Evolutionary conservation across 2,329 filamentous ascomycete genomes (phyloP), one percentile per base, ranked within the genome.

Genomic region (Trichoderma simmonsii): DNA sequence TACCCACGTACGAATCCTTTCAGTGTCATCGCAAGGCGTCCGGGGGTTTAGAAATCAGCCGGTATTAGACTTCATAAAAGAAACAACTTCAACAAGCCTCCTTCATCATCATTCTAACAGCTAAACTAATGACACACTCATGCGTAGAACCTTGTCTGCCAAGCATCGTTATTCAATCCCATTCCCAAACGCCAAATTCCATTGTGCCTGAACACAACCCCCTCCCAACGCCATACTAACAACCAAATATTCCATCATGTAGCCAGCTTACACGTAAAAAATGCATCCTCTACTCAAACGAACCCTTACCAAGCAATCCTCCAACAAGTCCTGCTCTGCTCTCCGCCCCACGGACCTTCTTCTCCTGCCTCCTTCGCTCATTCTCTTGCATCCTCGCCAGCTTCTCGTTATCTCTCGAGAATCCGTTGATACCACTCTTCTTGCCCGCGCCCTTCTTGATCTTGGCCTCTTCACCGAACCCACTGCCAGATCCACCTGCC

Each of bases 391-490:
- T 78, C 73, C 84, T 84, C 15, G 87, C 87, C 65, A 83, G 81
- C 68, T 87, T 83, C 79, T 90, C 89, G 67, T 82, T 89, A 80
- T 90, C 88, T 32, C 88, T 82, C 9, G 87, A 87, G 75, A 91
- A 88, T 73, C 86, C 88, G 76, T 88, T 87, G 72, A 91, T 83
- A 24, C 89, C 89, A 32, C 87, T 90, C 76, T 84, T 84, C 83
- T 89, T 90, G 70, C 87, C 85, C 2, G 88, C 88, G 9, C 83
- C 87, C 81, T 88, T 90, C 79, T 87, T 89, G 71, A 90, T 85
- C 81, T 87, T 89, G 71, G 81, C 83, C 7, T 85, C 83, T n/a
- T 85, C 84, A 43, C 84, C 84, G 62, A 83, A 83, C 59, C 82
- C 82, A 24, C 81, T 80, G 64, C 76, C 77, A 39, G 76, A 78